Evolutionary conservation across 352 stramenopile genomes (phyloP).

Genomic region (Globisporangium mamillatum): DNA sequence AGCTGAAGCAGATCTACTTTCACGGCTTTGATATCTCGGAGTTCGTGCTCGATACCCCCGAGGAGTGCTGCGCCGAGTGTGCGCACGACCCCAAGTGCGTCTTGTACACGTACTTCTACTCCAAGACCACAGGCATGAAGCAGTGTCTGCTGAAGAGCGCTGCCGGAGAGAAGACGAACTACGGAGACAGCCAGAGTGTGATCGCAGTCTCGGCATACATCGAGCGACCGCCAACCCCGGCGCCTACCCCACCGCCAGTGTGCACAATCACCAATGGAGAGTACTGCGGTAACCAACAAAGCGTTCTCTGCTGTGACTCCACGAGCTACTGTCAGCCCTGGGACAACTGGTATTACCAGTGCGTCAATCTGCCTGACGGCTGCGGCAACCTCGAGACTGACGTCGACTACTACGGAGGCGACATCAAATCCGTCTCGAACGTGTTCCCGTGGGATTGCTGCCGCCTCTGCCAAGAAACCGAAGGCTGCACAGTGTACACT

Average conservation of each 20-base stretch:
- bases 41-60: slow-evolving; percentile 6
- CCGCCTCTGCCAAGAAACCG: not conserved
- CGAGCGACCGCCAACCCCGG: not conserved
- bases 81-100: slow-evolving; percentile 2
- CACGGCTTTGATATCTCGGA: slow-evolving; percentile 11
- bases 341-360: slow-evolving; percentile 13
- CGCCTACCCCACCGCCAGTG: not conserved
- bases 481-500: slow-evolving; percentile 22
- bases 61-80: slow-evolving; percentile 13
- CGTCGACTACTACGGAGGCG: slow-evolving; percentile 27
- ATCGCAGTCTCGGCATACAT: too few relatives aligned
- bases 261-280: too few relatives aligned
- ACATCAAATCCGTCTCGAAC: slow-evolving; percentile 14
- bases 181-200: too few relatives aligned
- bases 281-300: too few relatives aligned
- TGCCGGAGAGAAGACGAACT: too few relatives aligned
- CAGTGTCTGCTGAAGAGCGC: too few relatives aligned
- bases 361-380: slow-evolving; percentile 14
- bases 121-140: slow-evolving; percentile 7
- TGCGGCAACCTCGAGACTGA: slow-evolving; percentile 23
- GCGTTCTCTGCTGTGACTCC: too few relatives aligned
- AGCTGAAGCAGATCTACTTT: slow-evolving; percentile 16
- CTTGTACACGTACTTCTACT: slow-evolving; percentile 15
- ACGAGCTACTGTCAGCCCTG: too few relatives aligned
- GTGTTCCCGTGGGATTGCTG: slow-evolving; percentile 13